Percentiles rank a stretch among this genome's conserved stretches.
Evolutionary conservation across 1,284 basidiomycete species (phyloP).

Genomic region (Phylloboletellus chloephorus): DNA sequence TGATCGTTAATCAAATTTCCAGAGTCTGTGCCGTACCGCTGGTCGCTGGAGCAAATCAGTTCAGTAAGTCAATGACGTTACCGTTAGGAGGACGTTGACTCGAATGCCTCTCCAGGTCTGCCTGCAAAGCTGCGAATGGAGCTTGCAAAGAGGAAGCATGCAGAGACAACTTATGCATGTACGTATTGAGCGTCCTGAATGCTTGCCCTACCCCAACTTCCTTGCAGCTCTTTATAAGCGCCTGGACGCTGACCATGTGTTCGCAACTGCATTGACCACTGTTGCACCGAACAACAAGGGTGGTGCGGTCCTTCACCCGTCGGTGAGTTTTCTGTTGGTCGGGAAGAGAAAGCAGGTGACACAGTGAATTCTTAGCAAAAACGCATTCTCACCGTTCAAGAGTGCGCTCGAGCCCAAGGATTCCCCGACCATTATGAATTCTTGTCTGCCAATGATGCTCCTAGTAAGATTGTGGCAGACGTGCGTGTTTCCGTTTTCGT

Average conservation of each 20-base stretch:
- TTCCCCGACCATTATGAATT: constrained; percentile 66
- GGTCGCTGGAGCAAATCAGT: constrained; percentile 40
- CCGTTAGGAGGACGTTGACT: neutral
- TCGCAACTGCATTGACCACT: constrained; percentile 55
- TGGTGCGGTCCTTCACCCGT: constrained; percentile 52
- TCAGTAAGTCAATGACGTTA: constrained; percentile 31
- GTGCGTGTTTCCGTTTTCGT: constrained; percentile 36
- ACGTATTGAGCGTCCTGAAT: constrained; percentile 9
- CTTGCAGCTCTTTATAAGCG: constrained; percentile 50
- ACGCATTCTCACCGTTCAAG: constrained; percentile 56
- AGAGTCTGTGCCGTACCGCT: constrained; percentile 51
- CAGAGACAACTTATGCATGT: constrained; percentile 24
- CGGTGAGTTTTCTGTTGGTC: constrained; percentile 35
- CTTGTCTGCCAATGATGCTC: constrained; percentile 38
- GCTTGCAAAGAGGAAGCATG: constrained; percentile 23
- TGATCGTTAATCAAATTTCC: constrained; percentile 4
- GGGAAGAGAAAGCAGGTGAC: neutral
- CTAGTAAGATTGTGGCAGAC: constrained; percentile 38
- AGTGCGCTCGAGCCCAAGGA: constrained; percentile 65
- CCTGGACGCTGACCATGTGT: constrained; percentile 44
- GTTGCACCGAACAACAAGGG: constrained; percentile 48
- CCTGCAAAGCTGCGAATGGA: constrained; percentile 36
- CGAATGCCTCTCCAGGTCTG: constrained; percentile 33
- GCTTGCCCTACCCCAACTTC: constrained; percentile 6
- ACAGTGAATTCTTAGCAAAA: constrained; percentile 45